Percentiles rank a stretch among this genome's conserved stretches.
phyloP scores from a whole-genome alignment of 139 green algal genomes.

The Nannochloris sp. region DNA sequence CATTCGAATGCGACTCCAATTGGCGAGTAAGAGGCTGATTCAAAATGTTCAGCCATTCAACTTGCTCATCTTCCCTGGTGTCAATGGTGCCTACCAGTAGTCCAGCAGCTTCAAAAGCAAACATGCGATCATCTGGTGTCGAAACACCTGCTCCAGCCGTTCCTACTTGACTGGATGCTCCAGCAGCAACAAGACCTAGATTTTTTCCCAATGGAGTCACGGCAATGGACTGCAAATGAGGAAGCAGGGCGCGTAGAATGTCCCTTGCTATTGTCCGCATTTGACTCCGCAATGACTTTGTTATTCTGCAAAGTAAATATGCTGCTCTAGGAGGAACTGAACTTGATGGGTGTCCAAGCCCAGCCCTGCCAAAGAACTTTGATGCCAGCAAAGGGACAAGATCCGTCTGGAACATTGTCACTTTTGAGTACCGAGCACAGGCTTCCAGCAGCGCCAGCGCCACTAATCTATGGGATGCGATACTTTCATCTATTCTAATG shows the following conservation, averaged over 20 bases:
- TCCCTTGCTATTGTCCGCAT: constrained; percentile 27
- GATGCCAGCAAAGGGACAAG: constrained; percentile 26
- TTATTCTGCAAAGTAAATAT: constrained; percentile 77
- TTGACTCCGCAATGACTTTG: constrained; percentile 49
- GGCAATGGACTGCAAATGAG: constrained; percentile 53
- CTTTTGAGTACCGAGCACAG: constrained; percentile 38
- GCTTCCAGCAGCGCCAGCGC: constrained; percentile 62
- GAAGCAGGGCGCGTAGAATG: constrained; percentile 33
- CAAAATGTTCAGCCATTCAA: constrained; percentile 32
- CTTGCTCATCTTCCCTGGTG: constrained; percentile 52
- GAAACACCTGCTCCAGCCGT: not conserved
- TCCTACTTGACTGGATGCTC: constrained; percentile 9
- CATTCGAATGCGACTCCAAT: constrained; percentile 25
- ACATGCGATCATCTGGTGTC: constrained; percentile 64
- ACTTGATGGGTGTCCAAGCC: constrained; percentile 20
- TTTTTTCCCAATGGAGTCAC: constrained; percentile 31
- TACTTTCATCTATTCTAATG: constrained; percentile 40
- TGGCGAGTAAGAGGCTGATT: constrained; percentile 56
- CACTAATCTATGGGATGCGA: constrained; percentile 57
- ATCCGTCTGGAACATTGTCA: not conserved
- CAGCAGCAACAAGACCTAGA: constrained; percentile 1
- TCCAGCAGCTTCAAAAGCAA: constrained; percentile 79
- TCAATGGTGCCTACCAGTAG: constrained; percentile 73
- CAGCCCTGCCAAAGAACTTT: constrained; percentile 22
- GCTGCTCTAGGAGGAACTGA: constrained; percentile 39